phyloP scores from a whole-genome alignment of 495 filamentous ascomycete genomes.

The Daldinia loculata region DNA sequence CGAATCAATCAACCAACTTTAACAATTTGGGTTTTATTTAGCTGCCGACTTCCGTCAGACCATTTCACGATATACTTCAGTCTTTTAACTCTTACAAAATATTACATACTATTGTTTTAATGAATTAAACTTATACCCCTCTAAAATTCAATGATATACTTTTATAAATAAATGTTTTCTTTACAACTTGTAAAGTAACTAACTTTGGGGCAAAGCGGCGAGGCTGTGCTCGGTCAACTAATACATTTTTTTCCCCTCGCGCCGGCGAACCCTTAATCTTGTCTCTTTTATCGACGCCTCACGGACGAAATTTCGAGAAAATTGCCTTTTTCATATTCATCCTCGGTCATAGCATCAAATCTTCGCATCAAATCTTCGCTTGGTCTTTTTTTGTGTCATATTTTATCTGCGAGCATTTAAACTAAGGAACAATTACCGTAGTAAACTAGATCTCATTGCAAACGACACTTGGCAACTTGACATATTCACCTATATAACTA shows the following conservation, averaged over 20 bases:
- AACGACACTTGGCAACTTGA: not conserved
- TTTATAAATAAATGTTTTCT: not conserved
- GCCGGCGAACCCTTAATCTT: conserved; percentile 12
- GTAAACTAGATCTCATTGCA: not conserved
- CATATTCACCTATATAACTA: not conserved
- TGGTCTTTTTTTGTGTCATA: not conserved
- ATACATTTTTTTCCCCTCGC: conserved; percentile 19
- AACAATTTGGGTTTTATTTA: not conserved
- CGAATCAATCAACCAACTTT: not conserved
- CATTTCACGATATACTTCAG: not conserved
- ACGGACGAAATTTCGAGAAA: not conserved
- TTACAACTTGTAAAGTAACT: conserved; percentile 4
- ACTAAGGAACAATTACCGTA: not conserved
- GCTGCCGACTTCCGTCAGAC: not conserved
- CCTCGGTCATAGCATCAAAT: not conserved
- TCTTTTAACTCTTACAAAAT: not conserved
- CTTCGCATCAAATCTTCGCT: not conserved
- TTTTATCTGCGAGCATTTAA: not conserved
- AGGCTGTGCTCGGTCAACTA: conserved; percentile 30
- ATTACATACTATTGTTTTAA: not conserved
- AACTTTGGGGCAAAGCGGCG: not conserved
- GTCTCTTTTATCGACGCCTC: not conserved
- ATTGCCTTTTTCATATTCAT: not conserved
- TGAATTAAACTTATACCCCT: not conserved
- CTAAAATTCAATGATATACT: not conserved